Evolutionary conservation across 768 basidiomycete genomes (phyloP).

Genomic region (Lactarius tabidus): DNA sequence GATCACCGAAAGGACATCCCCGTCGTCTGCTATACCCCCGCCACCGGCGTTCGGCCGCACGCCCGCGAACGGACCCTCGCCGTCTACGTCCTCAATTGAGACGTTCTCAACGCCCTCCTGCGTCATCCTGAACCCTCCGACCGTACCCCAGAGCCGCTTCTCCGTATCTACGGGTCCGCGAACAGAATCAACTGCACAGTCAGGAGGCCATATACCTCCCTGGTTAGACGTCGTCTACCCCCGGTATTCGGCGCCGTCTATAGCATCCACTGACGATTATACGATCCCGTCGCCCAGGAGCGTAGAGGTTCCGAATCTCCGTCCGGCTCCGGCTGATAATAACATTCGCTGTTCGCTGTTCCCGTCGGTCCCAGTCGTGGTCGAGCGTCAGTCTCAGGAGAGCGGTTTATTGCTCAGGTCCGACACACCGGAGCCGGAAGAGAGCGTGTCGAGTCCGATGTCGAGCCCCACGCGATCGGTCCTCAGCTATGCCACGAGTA

Average conservation of each 20-base stretch:
- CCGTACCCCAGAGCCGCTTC: not conserved
- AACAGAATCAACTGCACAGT: not conserved
- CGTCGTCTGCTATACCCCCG: not conserved
- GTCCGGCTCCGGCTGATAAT: not conserved
- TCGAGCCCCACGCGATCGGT: conserved; percentile 10
- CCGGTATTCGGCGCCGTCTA: not conserved
- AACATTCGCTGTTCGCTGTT: conserved; percentile 12
- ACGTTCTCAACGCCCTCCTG: conserved; percentile 8
- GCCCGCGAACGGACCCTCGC: not conserved
- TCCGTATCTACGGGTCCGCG: not conserved
- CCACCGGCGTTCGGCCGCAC: conserved; percentile 3
- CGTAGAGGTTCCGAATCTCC: not conserved
- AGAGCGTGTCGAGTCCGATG: conserved; percentile 6
- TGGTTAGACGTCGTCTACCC: conserved; percentile 6
- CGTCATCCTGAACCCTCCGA: not conserved
- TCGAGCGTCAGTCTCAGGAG: not conserved
- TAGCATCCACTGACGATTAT: not conserved
- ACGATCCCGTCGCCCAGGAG: conserved; percentile 5
- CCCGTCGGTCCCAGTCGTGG: conserved; percentile 11
- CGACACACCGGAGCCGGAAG: not conserved
- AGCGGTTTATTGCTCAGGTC: not conserved
- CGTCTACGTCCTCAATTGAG: conserved; percentile 8
- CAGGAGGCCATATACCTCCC: not conserved
- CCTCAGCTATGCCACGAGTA: conserved; percentile 11
- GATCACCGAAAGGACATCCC: conserved; percentile 14